Evolutionary conservation across 495 filamentous ascomycete genomes (phyloP).

Genomic region (Xylaria telfairii): DNA sequence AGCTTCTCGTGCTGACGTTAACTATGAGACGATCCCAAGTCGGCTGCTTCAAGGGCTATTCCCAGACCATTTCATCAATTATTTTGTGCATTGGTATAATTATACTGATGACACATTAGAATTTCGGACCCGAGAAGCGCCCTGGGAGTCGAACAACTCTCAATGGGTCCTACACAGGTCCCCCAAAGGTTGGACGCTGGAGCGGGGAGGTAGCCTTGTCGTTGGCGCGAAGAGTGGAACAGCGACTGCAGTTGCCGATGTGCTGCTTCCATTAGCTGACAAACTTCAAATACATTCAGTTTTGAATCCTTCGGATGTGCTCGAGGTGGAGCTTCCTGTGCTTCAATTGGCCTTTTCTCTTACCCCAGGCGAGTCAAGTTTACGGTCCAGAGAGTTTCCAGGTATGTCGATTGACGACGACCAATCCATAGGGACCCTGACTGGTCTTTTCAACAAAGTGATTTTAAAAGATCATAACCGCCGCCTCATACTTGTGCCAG

Average conservation of each 20-base stretch:
- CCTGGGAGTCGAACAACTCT: slow-evolving; percentile 46
- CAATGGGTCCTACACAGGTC: slow-evolving; percentile 6
- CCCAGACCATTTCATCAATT: slow-evolving; percentile 51
- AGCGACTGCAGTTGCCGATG: slow-evolving; percentile 32
- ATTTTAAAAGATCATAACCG: slow-evolving; percentile 2
- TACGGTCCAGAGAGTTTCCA: slow-evolving; percentile 60
- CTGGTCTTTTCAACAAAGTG: slow-evolving; percentile 55
- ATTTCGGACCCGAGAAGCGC: slow-evolving; percentile 50
- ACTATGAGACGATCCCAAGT: slow-evolving; percentile 15
- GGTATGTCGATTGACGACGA: slow-evolving; percentile 59
- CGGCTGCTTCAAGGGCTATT: slow-evolving; percentile 47
- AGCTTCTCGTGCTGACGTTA: background rate
- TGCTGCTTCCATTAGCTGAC: slow-evolving; percentile 3
- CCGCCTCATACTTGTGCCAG: slow-evolving; percentile 55
- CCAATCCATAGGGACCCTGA: slow-evolving; percentile 58
- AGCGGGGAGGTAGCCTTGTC: slow-evolving; percentile 27
- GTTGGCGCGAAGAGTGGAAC: slow-evolving; percentile 46
- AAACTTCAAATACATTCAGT: background rate
- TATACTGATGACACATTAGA: slow-evolving; percentile 47
- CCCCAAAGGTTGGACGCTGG: slow-evolving; percentile 1
- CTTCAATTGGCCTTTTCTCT: slow-evolving; percentile 58
- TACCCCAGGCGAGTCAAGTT: slow-evolving; percentile 28
- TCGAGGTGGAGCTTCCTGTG: slow-evolving; percentile 55
- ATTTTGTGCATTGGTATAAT: slow-evolving; percentile 65
- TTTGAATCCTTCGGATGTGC: background rate